Evolutionary conservation across 2,329 filamentous ascomycete species (phyloP).

Genomic region (Colletotrichum chlorophyti): DNA sequence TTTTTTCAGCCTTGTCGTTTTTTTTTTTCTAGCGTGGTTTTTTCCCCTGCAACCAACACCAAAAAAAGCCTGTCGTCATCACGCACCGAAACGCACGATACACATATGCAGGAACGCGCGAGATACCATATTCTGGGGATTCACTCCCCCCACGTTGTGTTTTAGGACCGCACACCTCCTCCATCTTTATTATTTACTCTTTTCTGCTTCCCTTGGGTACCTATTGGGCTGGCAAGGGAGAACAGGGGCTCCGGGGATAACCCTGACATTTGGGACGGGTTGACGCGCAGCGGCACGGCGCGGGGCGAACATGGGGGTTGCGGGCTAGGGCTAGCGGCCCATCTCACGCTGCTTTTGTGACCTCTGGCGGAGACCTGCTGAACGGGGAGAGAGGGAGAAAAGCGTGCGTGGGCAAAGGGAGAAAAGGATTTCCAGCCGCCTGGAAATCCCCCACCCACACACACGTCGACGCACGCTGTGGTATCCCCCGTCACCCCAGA

Average conservation of each 20-base stretch:
- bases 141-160: conserved; percentile 14
- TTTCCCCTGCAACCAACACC: conserved; percentile 23
- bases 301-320: conserved; percentile 26
- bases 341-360: conserved; percentile 49
- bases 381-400: conserved; percentile 32
- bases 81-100: conserved; percentile 17
- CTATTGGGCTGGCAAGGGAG: conserved; percentile 25
- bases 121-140: conserved; percentile 19
- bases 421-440: conserved; percentile 9
- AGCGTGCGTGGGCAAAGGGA: conserved; percentile 5
- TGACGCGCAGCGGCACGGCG: conserved; percentile 35
- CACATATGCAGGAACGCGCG: conserved; percentile 25
- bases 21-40: conserved; percentile 27
- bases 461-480: no score
- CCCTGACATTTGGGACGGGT: conserved; percentile 36
- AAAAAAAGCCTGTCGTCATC: conserved; percentile 11
- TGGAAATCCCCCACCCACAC: conserved; percentile 1
- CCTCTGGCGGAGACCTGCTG: conserved; percentile 5
- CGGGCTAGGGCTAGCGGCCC: conserved; percentile 29
- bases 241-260: conserved; percentile 28
- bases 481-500: no score
- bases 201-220: conserved; percentile 23
- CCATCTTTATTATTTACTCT: conserved; percentile 15
- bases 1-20: conserved; percentile 22
- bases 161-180: conserved; percentile 23